phyloP scores from a whole-genome alignment of 2,329 filamentous ascomycete species.

The Fusarium pilosicola region DNA sequence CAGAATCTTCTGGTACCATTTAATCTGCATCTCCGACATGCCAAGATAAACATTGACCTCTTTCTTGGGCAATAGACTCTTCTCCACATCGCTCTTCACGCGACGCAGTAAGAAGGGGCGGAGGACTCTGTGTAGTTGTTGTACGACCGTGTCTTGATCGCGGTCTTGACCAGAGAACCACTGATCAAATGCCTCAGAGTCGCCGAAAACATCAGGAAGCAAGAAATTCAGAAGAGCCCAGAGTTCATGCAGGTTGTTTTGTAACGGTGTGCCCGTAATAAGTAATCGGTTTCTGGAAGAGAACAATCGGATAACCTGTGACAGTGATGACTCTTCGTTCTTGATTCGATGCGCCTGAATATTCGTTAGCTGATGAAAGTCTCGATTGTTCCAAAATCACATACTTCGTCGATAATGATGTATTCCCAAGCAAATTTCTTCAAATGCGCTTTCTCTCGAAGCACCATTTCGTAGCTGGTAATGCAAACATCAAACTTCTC shows the following conservation, averaged over 20 bases:
- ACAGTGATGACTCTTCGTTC: conserved; percentile 96
- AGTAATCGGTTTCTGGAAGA: conserved; percentile 93
- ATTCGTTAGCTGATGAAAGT: conserved; percentile 22
- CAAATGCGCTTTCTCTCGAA: conserved; percentile 91
- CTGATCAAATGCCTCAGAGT: conserved; percentile 95
- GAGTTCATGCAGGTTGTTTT: conserved; percentile 97
- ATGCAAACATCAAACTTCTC: conserved; percentile 98
- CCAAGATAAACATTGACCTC: conserved; percentile 97
- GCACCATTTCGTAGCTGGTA: conserved; percentile 98
- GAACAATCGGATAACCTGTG: conserved; percentile 96
- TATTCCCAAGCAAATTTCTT: conserved; percentile 99
- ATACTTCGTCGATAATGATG: conserved; percentile 92
- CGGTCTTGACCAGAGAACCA: conserved; percentile 94
- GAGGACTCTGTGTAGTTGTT: conserved; percentile 92
- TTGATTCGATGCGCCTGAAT: conserved; percentile 88
- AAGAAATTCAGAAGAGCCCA: conserved; percentile 98
- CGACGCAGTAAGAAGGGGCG: conserved; percentile 93
- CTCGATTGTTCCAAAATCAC: background rate
- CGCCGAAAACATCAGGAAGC: conserved; percentile 97
- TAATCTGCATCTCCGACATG: conserved; percentile 99
- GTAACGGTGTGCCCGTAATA: conserved; percentile 95
- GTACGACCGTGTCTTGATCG: conserved; percentile 94
- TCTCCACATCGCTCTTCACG: conserved; percentile 98
- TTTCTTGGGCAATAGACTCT: conserved; percentile 96
- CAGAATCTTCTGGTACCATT: conserved; percentile 98